Evolutionary conservation across 306 rosid genomes (phyloP).

Genomic region (Psophocarpus tetragonolobus): DNA sequence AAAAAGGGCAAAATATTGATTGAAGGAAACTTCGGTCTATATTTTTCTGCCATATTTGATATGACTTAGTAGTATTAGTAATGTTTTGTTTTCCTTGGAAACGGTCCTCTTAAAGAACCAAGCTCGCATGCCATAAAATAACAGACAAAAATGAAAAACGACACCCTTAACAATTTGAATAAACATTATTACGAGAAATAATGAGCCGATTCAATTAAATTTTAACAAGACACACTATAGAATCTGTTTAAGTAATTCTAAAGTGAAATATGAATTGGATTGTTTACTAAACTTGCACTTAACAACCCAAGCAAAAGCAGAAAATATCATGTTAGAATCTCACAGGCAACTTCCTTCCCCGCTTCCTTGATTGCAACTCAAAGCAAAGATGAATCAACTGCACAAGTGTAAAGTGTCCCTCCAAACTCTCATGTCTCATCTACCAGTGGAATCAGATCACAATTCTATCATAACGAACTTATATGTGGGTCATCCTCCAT

Average conservation of each 20-base stretch:
- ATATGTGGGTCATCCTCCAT: not conserved
- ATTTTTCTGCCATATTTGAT: not conserved
- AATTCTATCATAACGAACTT: not conserved
- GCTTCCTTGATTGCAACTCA: not conserved
- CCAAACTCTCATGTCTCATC: not conserved
- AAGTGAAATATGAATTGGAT: not conserved
- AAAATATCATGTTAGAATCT: not conserved
- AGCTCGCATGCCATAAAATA: not conserved
- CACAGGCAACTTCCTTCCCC: not conserved
- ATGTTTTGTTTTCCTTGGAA: constrained; percentile 8
- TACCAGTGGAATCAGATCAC: not conserved
- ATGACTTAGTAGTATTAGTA: not conserved
- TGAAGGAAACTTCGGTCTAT: not conserved
- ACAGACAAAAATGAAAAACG: not conserved
- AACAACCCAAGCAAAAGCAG: not conserved
- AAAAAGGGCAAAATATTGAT: not conserved
- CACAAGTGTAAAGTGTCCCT: not conserved
- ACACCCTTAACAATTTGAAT: not conserved
- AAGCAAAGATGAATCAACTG: not conserved
- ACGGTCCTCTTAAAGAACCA: not conserved
- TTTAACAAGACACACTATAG: not conserved
- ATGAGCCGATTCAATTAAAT: too few species aligned
- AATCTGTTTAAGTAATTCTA: not conserved
- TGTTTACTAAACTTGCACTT: not conserved
- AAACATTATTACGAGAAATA: too few species aligned